A percentile compares a stretch with the other conserved stretches of the same genome.
Conservation (phyloP, 202 grass and related monocot species). For the Cymbopogon flexuosus region DNA sequence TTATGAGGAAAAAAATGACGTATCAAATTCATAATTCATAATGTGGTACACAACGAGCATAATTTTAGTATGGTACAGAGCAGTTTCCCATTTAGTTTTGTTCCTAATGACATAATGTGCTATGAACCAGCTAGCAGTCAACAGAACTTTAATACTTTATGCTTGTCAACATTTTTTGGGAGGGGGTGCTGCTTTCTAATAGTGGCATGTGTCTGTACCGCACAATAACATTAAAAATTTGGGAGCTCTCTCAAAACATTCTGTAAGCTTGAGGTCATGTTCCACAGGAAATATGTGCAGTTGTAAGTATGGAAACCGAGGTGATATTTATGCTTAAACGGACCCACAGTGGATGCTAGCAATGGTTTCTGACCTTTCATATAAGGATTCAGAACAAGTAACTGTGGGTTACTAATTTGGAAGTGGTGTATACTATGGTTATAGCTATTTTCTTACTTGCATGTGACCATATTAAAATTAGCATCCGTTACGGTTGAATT, state of each 20-base stretch:
- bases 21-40: not conserved
- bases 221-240: not conserved
- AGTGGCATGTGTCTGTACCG: not conserved
- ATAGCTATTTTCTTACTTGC: not conserved
- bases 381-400: not conserved
- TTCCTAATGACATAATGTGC: not conserved
- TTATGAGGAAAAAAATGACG: not conserved
- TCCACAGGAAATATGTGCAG: not conserved
- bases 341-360: no score
- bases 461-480: not conserved
- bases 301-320: not conserved
- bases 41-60: not conserved
- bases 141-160: not conserved
- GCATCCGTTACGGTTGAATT: not conserved
- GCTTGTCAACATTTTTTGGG: not conserved
- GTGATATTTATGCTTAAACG: not conserved
- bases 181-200: not conserved
- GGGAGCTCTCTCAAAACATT: not conserved
- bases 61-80: not conserved
- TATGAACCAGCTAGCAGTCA: not conserved
- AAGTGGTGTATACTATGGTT: not conserved
- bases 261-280: not conserved
- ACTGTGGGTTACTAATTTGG: not conserved
- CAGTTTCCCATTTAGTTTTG: not conserved
- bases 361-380: not conserved